phyloP scores from a whole-genome alignment of 768 basidiomycete species.

The Hypholoma sublateritium region DNA sequence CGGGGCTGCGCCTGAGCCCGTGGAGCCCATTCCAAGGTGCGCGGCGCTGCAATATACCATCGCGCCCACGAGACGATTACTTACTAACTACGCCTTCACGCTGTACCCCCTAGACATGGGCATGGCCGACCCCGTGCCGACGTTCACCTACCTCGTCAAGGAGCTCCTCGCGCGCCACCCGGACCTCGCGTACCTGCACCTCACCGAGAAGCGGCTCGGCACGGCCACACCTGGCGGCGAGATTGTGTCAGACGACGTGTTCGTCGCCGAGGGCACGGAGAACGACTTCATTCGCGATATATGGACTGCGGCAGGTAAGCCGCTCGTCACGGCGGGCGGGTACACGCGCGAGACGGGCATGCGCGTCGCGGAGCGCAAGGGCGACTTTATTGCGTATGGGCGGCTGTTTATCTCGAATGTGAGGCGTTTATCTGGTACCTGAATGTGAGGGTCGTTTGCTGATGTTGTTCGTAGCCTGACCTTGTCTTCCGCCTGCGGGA shows the following conservation, averaged over 20 bases:
- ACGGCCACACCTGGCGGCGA: slow-evolving; percentile 15
- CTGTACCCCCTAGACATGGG: slow-evolving; percentile 43
- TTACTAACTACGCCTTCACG: too few relatives aligned
- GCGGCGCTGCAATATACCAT: background rate
- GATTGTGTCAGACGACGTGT: background rate
- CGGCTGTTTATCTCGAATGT: slow-evolving; percentile 33
- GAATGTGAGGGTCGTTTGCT: background rate
- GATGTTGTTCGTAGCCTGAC: slow-evolving; percentile 35
- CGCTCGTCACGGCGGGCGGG: slow-evolving; percentile 44
- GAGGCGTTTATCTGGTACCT: slow-evolving; percentile 13
- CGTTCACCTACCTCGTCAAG: slow-evolving; percentile 49
- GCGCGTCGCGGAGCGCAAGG: slow-evolving; percentile 32
- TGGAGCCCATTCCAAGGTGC: slow-evolving; percentile 44
- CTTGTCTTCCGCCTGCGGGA: slow-evolving; percentile 34
- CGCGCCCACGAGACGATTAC: too few relatives aligned
- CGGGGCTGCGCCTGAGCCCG: slow-evolving; percentile 58
- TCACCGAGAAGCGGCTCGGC: slow-evolving; percentile 36
- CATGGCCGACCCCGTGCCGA: slow-evolving; percentile 54
- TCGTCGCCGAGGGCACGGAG: background rate
- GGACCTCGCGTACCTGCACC: slow-evolving; percentile 53
- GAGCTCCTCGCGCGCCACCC: slow-evolving; percentile 39
- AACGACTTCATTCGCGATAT: slow-evolving; percentile 48
- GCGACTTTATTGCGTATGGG: slow-evolving; percentile 30
- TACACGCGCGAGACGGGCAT: slow-evolving; percentile 40
- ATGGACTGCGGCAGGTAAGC: slow-evolving; percentile 36